Conservation (phyloP, 169 alveolate species). For the Plasmodium relictum region DNA sequence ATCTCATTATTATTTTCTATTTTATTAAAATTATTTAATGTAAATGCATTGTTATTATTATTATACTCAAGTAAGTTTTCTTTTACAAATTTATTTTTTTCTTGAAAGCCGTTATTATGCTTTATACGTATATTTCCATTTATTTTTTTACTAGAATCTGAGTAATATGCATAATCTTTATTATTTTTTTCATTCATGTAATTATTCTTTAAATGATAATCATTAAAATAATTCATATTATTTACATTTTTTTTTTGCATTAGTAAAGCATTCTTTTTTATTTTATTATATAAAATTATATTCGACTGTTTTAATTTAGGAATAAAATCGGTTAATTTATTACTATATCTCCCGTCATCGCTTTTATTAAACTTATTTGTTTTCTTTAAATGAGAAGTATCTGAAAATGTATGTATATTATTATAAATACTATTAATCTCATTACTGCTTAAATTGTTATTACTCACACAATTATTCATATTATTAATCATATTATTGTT, state of each 20-base stretch:
- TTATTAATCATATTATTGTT: conserved; percentile 1
- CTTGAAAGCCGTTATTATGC: not conserved
- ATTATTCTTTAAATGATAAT: not conserved
- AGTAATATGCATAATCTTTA: conserved; percentile 7
- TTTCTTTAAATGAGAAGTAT: not conserved
- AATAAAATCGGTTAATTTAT: not conserved
- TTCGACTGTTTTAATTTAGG: conserved; percentile 22
- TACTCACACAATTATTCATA: not conserved
- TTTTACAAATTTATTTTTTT: not conserved
- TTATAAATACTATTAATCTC: not conserved
- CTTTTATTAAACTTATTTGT: not conserved
- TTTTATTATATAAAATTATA: conserved; percentile 9
- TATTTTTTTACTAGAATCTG: conserved; percentile 24
- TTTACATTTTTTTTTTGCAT: not conserved
- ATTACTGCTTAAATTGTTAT: not conserved
- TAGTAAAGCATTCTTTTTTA: conserved; percentile 10
- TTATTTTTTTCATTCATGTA: not conserved
- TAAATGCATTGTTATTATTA: no score
- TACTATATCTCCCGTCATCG: conserved; percentile 18
- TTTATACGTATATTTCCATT: not conserved
- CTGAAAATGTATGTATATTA: conserved; percentile 7
- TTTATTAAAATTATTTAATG: no score
- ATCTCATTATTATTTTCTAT: not conserved
- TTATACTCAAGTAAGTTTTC: not conserved
- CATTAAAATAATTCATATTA: not conserved